A percentile compares a stretch with the other conserved stretches of the same genome.
Conservation (phyloP, 495 filamentous ascomycete species). For the Chaetomium tenue region DNA sequence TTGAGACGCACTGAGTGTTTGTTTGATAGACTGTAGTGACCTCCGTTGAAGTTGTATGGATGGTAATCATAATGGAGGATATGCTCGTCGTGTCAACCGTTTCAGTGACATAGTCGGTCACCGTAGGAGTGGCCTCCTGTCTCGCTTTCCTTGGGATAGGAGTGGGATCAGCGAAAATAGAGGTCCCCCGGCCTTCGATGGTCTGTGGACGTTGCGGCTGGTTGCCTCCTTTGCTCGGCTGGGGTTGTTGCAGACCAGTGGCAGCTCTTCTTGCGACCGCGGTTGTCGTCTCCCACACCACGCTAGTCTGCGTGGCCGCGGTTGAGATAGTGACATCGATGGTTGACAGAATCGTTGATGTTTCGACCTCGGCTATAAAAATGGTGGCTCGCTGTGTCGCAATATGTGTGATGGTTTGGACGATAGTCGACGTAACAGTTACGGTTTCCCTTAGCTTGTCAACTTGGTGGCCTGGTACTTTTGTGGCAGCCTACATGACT, state of each 20-base stretch:
- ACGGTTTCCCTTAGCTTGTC: conserved; percentile 21
- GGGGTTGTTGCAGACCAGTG: neutral
- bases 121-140: conserved; percentile 11
- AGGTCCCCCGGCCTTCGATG: neutral
- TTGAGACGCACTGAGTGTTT: conserved; percentile 24
- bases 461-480: neutral
- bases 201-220: neutral
- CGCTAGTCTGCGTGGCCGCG: conserved; percentile 31
- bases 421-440: conserved; percentile 28
- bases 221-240: neutral
- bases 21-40: conserved; percentile 30
- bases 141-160: conserved; percentile 15
- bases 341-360: conserved; percentile 29
- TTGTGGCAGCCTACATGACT: conserved; percentile 9
- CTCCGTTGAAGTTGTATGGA: conserved; percentile 25
- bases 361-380: conserved; percentile 27
- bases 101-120: conserved; percentile 26
- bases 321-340: conserved; percentile 31
- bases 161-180: neutral
- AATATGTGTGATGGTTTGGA: conserved; percentile 21
- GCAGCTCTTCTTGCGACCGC: conserved; percentile 14
- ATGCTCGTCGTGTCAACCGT: conserved; percentile 24
- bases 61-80: conserved; percentile 24
- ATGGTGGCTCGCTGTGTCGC: conserved; percentile 33
- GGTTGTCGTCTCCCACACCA: conserved; percentile 30